These are phyloP conservation scores for Aspergillus pseudoviridinutans DNA, from an alignment of 2,329 filamentous ascomycete genomes.

Conservation along the genomic window DNA sequence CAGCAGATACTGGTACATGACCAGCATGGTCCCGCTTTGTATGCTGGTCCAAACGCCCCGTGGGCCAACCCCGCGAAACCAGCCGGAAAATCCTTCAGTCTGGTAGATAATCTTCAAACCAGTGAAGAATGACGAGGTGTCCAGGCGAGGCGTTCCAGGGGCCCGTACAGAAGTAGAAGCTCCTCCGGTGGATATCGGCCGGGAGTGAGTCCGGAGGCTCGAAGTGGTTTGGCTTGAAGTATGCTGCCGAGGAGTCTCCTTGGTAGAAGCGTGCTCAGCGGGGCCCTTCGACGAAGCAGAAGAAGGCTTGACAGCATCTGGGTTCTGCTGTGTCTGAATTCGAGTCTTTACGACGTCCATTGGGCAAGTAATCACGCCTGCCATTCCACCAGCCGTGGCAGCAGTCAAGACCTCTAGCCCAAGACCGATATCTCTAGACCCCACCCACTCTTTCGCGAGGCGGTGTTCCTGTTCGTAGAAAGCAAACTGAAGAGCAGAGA, in stretches of 20 bases:
- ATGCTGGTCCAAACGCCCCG: constrained; percentile 95
- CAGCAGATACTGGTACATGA: constrained; percentile 85
- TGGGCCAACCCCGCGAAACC: constrained; percentile 92
- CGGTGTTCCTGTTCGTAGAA: constrained; percentile 94
- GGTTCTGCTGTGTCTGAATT: constrained; percentile 84
- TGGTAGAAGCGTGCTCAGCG: constrained; percentile 21
- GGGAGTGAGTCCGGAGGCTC: constrained; percentile 51
- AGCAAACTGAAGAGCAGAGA: constrained; percentile 93
- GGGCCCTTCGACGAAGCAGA: constrained; percentile 25
- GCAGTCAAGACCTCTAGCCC: constrained; percentile 84
- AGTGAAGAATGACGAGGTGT: constrained; percentile 84
- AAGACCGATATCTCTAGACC: constrained; percentile 78
- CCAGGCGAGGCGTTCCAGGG: constrained; percentile 73
- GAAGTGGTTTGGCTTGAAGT: constrained; percentile 21
- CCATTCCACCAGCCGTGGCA: constrained; percentile 83
- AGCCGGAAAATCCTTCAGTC: constrained; percentile 81
- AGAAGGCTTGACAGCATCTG: constrained; percentile 29
- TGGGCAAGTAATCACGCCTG: constrained; percentile 90
- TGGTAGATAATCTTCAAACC: constrained; percentile 84
- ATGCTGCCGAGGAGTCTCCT: constrained; percentile 28
- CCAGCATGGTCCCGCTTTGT: constrained; percentile 94
- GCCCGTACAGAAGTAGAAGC: constrained; percentile 77
- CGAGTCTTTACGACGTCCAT: constrained; percentile 97
- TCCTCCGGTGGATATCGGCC: constrained; percentile 83
- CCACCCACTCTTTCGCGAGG: constrained; percentile 73